phyloP scores from a whole-genome alignment of 148 eudicot species.

The Suaeda aralocaspica region DNA sequence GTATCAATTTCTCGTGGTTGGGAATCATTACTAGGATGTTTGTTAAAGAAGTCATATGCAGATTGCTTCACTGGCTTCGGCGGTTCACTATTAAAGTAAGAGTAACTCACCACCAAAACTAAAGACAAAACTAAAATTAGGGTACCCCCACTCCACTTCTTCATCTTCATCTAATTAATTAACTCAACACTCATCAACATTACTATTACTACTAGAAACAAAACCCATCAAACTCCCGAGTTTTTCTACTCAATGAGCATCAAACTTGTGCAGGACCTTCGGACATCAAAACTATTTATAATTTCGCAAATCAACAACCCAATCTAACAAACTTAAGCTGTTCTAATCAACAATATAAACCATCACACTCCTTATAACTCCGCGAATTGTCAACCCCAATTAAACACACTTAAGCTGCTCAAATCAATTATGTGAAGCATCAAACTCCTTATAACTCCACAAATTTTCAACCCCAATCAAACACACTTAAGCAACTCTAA shows the following conservation, averaged over 20 bases:
- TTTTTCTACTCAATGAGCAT: background rate
- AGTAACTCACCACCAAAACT: slow-evolving; percentile 26
- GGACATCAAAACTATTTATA: no score
- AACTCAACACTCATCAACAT: background rate
- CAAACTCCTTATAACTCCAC: background rate
- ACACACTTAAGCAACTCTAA: background rate
- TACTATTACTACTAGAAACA: background rate
- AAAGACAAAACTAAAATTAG: slow-evolving; percentile 25
- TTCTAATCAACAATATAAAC: no score
- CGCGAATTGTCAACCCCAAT: no score
- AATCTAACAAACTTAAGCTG: no score
- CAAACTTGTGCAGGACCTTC: no score
- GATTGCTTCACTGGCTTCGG: slow-evolving; percentile 27
- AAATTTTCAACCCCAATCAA: background rate
- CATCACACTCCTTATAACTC: no score
- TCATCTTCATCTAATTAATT: slow-evolving; percentile 20
- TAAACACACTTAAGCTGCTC: no score
- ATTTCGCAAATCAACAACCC: no score
- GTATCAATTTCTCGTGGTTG: background rate
- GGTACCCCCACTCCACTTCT: slow-evolving; percentile 29
- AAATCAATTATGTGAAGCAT: no score
- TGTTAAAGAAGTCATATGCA: slow-evolving; percentile 32
- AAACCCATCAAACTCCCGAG: background rate
- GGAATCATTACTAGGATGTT: slow-evolving; percentile 19
- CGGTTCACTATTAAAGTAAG: slow-evolving; percentile 18